Base-by-base conservation (phyloP, 306 rosid species). In the Herpetospermum pedunculosum region DNA sequence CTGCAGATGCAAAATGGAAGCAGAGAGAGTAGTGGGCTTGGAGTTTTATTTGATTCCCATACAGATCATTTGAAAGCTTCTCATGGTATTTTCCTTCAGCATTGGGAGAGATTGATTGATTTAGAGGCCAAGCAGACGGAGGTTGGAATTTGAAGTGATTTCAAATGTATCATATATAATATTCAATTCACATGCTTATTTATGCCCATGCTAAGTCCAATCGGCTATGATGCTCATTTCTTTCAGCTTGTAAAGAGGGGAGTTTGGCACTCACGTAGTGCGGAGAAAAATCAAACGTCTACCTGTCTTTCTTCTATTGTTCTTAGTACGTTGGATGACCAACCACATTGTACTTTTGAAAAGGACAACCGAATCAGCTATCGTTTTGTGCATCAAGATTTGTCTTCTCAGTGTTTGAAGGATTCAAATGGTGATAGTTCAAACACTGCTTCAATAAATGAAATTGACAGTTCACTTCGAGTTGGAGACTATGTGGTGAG, bases 41-140 rank as follows among this genome's bases (percentile, higher is more conserved):
- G 89, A 67, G 89, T 79, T 71, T 11, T 85, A 77, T 91, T 91
- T 77, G 84, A 83, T 75, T 87, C 92, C 74, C 78, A 67, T 67
- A 91, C 94, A 40, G 79, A 75, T 58, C 92, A 89, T 76, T 74
- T 93, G 81, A 82, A 92, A 57, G 37, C 76, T 77, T 74, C 83
- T 65, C 88, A 93, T 83, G 77, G 84, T 52, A 81, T 70, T 78
- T 91, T 93, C 84, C 88, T 89, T 68, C 71, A 80, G 85, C 94
- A 81, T 68, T 93, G 98, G 98, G 97, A 89, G 63, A 69, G 85
- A 74, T 76, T 91, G 91, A 91, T 93, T 77, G 98, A 93, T 77
- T 80, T 93, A 72, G 98, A 93, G 82, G 97, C 97, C 77, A 93
- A 86, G 80, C 88, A 81, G 79, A 81, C 76, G 8, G 89, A 93